These are phyloP conservation scores for Wickerhamomyces chambardii DNA, from an alignment of 805 yeast genomes.

Conservation along the genomic window DNA sequence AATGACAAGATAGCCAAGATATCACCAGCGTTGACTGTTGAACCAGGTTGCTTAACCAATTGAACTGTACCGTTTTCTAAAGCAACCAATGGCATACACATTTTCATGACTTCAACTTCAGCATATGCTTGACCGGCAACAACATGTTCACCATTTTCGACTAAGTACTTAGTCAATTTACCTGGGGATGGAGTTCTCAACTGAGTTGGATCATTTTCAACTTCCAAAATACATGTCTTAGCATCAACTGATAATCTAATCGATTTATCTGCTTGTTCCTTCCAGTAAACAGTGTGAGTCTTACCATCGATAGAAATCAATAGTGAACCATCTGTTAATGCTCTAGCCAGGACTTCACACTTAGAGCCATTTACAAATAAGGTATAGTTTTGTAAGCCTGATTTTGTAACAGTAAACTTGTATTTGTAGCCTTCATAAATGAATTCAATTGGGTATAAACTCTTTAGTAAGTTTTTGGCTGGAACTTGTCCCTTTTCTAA, in stretches of 20 bases:
- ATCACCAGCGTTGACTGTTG: constrained; percentile 95
- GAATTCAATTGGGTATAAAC: constrained; percentile 88
- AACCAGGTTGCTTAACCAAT: constrained; percentile 94
- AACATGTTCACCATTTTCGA: constrained; percentile 93
- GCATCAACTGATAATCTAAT: constrained; percentile 93
- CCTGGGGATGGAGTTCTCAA: constrained; percentile 99
- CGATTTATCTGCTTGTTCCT: constrained; percentile 84
- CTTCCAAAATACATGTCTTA: constrained; percentile 89
- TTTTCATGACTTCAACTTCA: constrained; percentile 99
- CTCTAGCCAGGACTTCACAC: constrained; percentile 76
- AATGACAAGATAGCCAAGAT: constrained; percentile 89
- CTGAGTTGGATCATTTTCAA: constrained; percentile 97
- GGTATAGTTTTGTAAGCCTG: constrained; percentile 79
- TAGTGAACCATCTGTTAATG: constrained; percentile 93
- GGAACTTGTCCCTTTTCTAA: constrained; percentile 96
- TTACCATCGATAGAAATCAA: constrained; percentile 83
- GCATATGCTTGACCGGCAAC: constrained; percentile 91
- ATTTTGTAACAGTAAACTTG: constrained; percentile 92
- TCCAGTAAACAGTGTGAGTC: constrained; percentile 95
- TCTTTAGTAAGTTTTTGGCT: constrained; percentile 68
- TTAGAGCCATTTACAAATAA: constrained; percentile 91
- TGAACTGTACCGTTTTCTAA: constrained; percentile 92
- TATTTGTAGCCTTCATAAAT: constrained; percentile 91
- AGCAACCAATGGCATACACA: constrained; percentile 97
- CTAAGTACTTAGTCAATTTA: constrained; percentile 86